Percentiles rank a stretch among this genome's conserved stretches.
These are phyloP conservation scores for Lepraria neglecta DNA, from an alignment of 495 filamentous ascomycete genomes.

Conservation along the genomic window DNA sequence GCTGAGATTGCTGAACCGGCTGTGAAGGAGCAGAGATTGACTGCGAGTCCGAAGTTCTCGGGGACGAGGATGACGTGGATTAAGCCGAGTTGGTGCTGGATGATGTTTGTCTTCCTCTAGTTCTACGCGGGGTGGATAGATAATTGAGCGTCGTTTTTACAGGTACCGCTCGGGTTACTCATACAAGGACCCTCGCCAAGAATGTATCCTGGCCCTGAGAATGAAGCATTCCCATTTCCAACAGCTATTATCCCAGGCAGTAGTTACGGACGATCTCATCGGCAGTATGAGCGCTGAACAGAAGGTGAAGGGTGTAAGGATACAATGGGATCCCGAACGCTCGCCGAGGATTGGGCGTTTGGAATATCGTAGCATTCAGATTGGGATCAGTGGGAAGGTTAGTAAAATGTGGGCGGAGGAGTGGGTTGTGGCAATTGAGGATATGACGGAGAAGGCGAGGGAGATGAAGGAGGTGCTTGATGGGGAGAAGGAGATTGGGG, in stretches of 20 bases:
- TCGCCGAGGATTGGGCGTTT: conserved; percentile 37
- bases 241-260: conserved; percentile 31
- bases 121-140: too few species aligned
- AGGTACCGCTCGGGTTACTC: conserved; percentile 47
- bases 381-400: conserved; percentile 46
- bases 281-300: conserved; percentile 30
- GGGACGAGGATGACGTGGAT: conserved; percentile 60
- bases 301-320: conserved; percentile 38
- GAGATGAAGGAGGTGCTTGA: conserved; percentile 42
- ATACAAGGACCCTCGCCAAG: conserved; percentile 43
- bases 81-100: conserved; percentile 60
- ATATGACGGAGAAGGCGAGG: conserved; percentile 51
- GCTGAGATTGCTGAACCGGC: conserved; percentile 48
- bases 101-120: conserved; percentile 39
- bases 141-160: too few species aligned
- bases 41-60: conserved; percentile 47
- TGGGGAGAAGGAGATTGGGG: conserved; percentile 30
- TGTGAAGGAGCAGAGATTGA: conserved; percentile 45
- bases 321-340: conserved; percentile 62
- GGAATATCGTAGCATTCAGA: conserved; percentile 52
- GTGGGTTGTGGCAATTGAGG: conserved; percentile 49
- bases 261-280: conserved; percentile 11
- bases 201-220: conserved; percentile 48
- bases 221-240: conserved; percentile 44
- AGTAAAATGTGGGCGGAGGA: conserved; percentile 43